These are phyloP conservation scores for Fusarium sp. DNA, from an alignment of 2,329 filamentous ascomycete genomes.

Conservation along the genomic window DNA sequence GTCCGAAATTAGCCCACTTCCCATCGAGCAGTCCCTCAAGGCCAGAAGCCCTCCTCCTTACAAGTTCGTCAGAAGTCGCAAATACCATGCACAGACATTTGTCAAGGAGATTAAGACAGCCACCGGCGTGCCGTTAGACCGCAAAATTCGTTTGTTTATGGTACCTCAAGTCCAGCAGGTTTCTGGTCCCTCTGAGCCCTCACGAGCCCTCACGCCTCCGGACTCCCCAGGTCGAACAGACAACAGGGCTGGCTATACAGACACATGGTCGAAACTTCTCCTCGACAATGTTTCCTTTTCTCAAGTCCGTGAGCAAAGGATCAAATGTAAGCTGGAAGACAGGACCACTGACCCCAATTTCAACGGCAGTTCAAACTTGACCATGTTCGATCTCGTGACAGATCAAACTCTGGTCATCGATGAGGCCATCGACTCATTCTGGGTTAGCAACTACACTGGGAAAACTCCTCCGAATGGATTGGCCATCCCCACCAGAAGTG, in stretches of 20 bases:
- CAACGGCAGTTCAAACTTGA: constrained; percentile 77
- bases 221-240: constrained; percentile 51
- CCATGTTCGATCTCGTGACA: constrained; percentile 73
- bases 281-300: constrained; percentile 66
- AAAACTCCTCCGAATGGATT: constrained; percentile 50
- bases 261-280: constrained; percentile 56
- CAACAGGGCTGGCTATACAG: constrained; percentile 37
- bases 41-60: constrained; percentile 70
- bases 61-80: constrained; percentile 76
- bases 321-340: constrained; percentile 59
- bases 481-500: constrained; percentile 48
- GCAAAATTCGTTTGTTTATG: constrained; percentile 82
- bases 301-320: constrained; percentile 43
- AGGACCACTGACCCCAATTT: constrained; percentile 78
- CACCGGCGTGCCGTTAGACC: constrained; percentile 72
- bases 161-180: constrained; percentile 59
- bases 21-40: constrained; percentile 68
- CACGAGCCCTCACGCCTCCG: constrained; percentile 52
- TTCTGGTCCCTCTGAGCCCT: constrained; percentile 48
- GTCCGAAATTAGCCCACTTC: constrained; percentile 66
- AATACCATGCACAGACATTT: constrained; percentile 77
- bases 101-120: constrained; percentile 77
- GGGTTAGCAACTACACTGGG: constrained; percentile 63
- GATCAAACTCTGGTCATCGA: constrained; percentile 86
- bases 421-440: constrained; percentile 70